Evolutionary conservation across 352 stramenopile genomes (phyloP), one percentile per base, ranked within the genome.

Genomic region (Pythium dissotocum): DNA sequence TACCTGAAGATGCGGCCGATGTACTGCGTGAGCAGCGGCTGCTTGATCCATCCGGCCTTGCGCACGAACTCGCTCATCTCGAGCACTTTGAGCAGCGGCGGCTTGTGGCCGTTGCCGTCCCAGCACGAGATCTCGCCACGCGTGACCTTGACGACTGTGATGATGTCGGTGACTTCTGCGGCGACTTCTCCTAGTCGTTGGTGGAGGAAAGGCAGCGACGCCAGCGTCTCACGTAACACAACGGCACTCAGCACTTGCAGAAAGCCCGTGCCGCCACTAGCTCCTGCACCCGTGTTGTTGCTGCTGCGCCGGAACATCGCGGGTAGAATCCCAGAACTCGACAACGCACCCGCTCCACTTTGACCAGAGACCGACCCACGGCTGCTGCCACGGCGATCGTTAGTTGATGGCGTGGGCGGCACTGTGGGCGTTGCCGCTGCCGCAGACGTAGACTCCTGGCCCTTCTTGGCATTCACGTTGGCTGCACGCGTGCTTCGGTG

Each of bases 31-130:
- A 93, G 71, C 42, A 91, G 68, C n/a, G 69, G 58, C 30, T 93
- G 83, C 65, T 90, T 93, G 35, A 73, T 68, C 83, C 85, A 93
- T 28, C 77, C 78, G 44, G 79, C 75, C 59, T 90, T 89, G 21
- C 80, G 81, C 62, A 91, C 82, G 65, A 93, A 93, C 7, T 93
- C 83, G 58, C 75, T 90, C 72, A 93, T 81, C 62, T 86, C 80
- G 26, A 93, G 68, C 10, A 80, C 71, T 51, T 89, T 91, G 30
- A 85, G 70, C 49, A 78, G 40, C 57, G 82, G 48, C 42, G 77
- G 70, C 70, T 86, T 72, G 69, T 81, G 57, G 65, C 75, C 62
- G 46, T 79, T 75, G 58, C 80, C 82, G 49, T 91, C 80, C 77
- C 82, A 90, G 60, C 77, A 91, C 33, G 75, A 85, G 56, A 93